A percentile compares a stretch with the other conserved stretches of the same genome.
These are phyloP conservation scores for Sporobolomyces phaffii DNA, from an alignment of 768 basidiomycete genomes.

Conservation along the genomic window DNA sequence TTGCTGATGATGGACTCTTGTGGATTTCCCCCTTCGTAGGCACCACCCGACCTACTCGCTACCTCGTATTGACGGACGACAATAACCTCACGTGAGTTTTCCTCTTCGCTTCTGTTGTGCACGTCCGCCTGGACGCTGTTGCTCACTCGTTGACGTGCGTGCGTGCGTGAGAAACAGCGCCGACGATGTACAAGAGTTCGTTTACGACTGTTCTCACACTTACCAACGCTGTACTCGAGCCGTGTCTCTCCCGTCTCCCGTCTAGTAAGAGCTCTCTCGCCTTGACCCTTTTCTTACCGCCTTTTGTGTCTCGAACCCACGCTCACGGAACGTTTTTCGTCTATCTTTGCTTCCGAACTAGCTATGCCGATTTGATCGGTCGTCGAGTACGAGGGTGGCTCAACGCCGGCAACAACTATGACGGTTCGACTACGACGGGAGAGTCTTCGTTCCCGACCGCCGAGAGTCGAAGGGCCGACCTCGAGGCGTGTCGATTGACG, in stretches of 20 bases:
- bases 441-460: not conserved
- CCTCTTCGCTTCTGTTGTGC: not conserved
- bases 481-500: not conserved
- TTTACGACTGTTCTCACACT: not conserved
- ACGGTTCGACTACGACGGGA: not conserved
- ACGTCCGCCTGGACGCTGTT: not conserved
- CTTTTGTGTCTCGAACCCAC: not conserved
- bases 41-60: constrained; percentile 18
- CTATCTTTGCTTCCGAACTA: not conserved
- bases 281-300: not conserved
- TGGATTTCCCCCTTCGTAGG: constrained; percentile 1
- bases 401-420: not conserved
- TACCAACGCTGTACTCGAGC: constrained; percentile 31
- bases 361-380: constrained; percentile 30
- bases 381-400: constrained; percentile 11
- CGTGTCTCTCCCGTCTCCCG: constrained; percentile 22
- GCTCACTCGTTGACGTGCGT: no score
- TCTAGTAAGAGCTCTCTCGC: constrained; percentile 9
- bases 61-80: constrained; percentile 19
- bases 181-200: constrained; percentile 7
- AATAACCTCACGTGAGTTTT: not conserved
- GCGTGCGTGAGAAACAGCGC: not conserved
- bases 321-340: not conserved
- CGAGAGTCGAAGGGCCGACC: not conserved
- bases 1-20: no score